Evolutionary conservation across 805 yeast genomes (phyloP).

Genomic region (Candida broadrunensis): DNA sequence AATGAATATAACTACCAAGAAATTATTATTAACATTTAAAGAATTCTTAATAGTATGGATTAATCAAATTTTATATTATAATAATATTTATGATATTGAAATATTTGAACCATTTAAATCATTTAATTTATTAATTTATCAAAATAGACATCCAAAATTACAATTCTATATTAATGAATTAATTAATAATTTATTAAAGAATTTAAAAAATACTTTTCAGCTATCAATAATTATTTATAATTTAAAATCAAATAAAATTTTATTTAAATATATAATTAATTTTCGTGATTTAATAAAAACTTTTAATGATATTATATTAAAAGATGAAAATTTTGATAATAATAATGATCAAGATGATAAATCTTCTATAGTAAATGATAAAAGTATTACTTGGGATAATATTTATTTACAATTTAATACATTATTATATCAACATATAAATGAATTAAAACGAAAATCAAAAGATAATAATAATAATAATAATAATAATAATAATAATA

Average conservation of each 20-base stretch:
- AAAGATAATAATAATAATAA: not conserved
- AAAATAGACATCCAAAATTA: constrained; percentile 47
- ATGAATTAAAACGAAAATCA: constrained; percentile 23
- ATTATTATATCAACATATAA: constrained; percentile 27
- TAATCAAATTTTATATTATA: constrained; percentile 53
- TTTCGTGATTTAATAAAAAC: constrained; percentile 27
- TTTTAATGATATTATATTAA: constrained; percentile 12
- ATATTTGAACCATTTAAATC: constrained; percentile 44
- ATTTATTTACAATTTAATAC: constrained; percentile 29
- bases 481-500: not conserved
- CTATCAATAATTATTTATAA: constrained; percentile 38
- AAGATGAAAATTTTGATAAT: constrained; percentile 8
- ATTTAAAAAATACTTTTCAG: constrained; percentile 7
- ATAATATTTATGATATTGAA: constrained; percentile 50
- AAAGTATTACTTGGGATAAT: constrained; percentile 30
- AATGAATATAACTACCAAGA: constrained; percentile 7
- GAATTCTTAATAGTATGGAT: constrained; percentile 51
- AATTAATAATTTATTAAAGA: constrained; percentile 22
- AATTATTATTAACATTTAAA: constrained; percentile 32
- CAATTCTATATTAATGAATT: constrained; percentile 40
- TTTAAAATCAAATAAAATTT: constrained; percentile 19
- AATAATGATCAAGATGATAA: constrained; percentile 9
- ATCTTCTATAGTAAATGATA: constrained; percentile 15
- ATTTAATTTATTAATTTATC: constrained; percentile 41
- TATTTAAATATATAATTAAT: constrained; percentile 37